Conservation (phyloP, 805 yeast genomes). For the Tetrapisispora arboricola region DNA sequence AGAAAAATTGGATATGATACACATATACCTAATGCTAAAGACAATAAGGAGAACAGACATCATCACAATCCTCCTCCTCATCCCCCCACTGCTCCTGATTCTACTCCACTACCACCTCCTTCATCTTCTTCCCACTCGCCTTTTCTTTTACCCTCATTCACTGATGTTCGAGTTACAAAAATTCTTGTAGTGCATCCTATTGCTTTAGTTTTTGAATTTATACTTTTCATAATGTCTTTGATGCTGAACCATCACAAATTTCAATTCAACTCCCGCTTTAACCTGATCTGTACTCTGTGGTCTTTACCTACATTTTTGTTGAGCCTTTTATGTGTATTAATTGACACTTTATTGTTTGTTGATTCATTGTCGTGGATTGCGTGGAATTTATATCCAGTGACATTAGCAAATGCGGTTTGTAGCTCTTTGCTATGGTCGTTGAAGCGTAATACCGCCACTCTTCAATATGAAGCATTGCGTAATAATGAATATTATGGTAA, state of each 20-base stretch:
- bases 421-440: constrained; percentile 61
- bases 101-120: background rate
- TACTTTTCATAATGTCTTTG: constrained; percentile 35
- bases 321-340: constrained; percentile 63
- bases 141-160: constrained; percentile 41
- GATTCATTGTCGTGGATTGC: constrained; percentile 74
- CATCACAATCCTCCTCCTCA: too few species aligned
- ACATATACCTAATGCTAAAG: background rate
- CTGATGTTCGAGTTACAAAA: constrained; percentile 48
- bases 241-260: constrained; percentile 27
- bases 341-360: constrained; percentile 70
- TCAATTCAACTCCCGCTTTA: constrained; percentile 31
- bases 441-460: constrained; percentile 48
- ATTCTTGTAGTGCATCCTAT: constrained; percentile 60
- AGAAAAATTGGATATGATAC: background rate
- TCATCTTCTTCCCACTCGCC: too few species aligned
- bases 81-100: too few species aligned
- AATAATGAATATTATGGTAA: background rate
- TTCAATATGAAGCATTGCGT: constrained; percentile 10
- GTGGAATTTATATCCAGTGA: constrained; percentile 68
- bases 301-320: constrained; percentile 61
- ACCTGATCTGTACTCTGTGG: constrained; percentile 45
- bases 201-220: constrained; percentile 43
- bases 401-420: constrained; percentile 52
- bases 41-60: too few species aligned